phyloP scores from a whole-genome alignment of 352 stramenopile genomes.

The Pythium phragmitis region DNA sequence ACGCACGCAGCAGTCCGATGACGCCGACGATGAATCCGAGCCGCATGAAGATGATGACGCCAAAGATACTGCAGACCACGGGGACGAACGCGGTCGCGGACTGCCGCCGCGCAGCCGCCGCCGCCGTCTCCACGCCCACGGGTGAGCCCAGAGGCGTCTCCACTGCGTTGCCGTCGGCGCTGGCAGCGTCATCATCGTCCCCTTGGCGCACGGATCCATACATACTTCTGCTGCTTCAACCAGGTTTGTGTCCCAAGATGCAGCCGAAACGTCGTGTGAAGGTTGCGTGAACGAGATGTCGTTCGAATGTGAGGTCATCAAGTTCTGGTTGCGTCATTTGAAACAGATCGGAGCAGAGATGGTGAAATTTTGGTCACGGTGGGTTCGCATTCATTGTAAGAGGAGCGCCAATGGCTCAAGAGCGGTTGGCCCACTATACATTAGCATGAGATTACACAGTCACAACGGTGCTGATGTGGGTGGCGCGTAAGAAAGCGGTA shows the following conservation, averaged over 20 bases:
- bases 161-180: background rate
- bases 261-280: slow-evolving; percentile 11
- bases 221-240: slow-evolving; percentile 20
- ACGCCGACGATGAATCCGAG: slow-evolving; percentile 41
- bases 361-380: too few species aligned
- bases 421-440: too few species aligned
- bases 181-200: background rate
- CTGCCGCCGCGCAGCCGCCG: slow-evolving; percentile 20
- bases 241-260: background rate
- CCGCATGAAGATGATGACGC: slow-evolving; percentile 56
- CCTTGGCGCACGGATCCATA: slow-evolving; percentile 16
- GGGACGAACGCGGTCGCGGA: slow-evolving; percentile 39
- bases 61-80: slow-evolving; percentile 54
- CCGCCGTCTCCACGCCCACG: slow-evolving; percentile 26
- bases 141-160: slow-evolving; percentile 16
- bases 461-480: too few species aligned
- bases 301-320: too few species aligned
- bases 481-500: too few species aligned
- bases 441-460: too few species aligned
- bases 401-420: too few species aligned
- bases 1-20: slow-evolving; percentile 30
- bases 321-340: too few species aligned
- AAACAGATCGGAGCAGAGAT: too few species aligned
- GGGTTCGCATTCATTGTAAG: too few species aligned
- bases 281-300: background rate